A percentile compares a stretch with the other conserved stretches of the same genome.
These are phyloP conservation scores for Apocynum venetum DNA, from an alignment of 257 asterid genomes.

Conservation along the genomic window DNA sequence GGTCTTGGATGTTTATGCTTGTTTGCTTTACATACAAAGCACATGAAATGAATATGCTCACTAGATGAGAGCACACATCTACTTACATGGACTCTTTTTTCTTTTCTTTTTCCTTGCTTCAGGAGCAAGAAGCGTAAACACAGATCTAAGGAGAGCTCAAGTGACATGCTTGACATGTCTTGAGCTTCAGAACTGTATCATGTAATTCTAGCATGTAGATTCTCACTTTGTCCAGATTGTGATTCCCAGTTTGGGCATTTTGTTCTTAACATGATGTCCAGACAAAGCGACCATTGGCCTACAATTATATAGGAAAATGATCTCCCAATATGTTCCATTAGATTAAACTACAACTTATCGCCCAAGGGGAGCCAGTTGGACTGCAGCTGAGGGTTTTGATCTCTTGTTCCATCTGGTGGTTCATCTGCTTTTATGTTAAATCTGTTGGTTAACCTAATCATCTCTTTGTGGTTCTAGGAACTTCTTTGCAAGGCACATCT, in stretches of 20 bases:
- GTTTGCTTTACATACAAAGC: neutral
- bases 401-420: neutral
- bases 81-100: neutral
- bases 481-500: too few relatives aligned
- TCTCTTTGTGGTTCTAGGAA: neutral
- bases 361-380: neutral
- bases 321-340: neutral
- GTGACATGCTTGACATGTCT: conserved; percentile 32
- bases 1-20: neutral
- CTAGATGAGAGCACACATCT: neutral
- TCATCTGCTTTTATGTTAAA: neutral
- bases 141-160: conserved; percentile 68
- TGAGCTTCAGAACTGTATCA: conserved; percentile 9
- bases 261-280: neutral
- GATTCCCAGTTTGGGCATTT: neutral
- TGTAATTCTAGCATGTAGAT: neutral
- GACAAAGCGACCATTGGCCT: neutral
- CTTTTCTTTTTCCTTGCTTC: conserved; percentile 16
- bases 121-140: conserved; percentile 97
- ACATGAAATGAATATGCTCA: neutral
- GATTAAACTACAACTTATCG: neutral
- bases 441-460: neutral
- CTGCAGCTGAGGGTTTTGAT: neutral
- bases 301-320: neutral
- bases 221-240: neutral